Base-by-base conservation (phyloP, 257 asterid species). In the Ehretia macrophylla region DNA sequence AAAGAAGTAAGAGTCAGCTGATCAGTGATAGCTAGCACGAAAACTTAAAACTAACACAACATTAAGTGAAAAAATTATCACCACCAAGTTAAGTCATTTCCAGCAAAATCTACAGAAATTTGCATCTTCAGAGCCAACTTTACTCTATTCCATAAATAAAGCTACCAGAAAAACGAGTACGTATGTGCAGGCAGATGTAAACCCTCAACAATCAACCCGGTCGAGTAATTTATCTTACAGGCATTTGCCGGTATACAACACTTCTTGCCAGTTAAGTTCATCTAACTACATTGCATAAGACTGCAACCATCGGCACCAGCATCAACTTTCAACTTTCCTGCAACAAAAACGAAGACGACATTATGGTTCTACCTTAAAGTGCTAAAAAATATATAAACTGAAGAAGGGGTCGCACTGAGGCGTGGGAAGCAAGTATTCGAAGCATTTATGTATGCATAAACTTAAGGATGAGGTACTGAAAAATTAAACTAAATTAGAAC, bases 71-170 rank as follows among this genome's bases (percentile, higher is more conserved):
- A 12, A 18, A 17, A 38, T 17, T 14, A 38, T 10, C 40, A 21
- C 17, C 1, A 19, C 32, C 23, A 46, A 50, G 37, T 12, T 20
- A 38, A 19, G 20, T 58, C 32, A 57, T 27, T 9, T 55, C 23
- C 8, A 9, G 17, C 32, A 20, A 58, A 21, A 21, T 32, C 11
- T 10, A 49, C 39, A 58, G 48, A 17, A 11, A 21, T 18, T 42
- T 66, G 38, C 27, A 40, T 23, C 55, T 21, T 22, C 20, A 32
- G 18, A 66, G 44, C 17, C 56, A 59, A 17, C 55, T 58, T 16
- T 22, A 12, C 12, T 17, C 18, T 22, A 8, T 18, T 51, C 21
- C 45, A 65, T 39, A 27, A 27, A 27, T 6, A 3, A 27, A 6
- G 3, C 35, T 27, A 27, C 35, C 35, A 6, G 35, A 1, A 27